A percentile compares a stretch with the other conserved stretches of the same genome.
phyloP scores from a whole-genome alignment of 352 stramenopile species.

The Phytophthora ohioensis region DNA sequence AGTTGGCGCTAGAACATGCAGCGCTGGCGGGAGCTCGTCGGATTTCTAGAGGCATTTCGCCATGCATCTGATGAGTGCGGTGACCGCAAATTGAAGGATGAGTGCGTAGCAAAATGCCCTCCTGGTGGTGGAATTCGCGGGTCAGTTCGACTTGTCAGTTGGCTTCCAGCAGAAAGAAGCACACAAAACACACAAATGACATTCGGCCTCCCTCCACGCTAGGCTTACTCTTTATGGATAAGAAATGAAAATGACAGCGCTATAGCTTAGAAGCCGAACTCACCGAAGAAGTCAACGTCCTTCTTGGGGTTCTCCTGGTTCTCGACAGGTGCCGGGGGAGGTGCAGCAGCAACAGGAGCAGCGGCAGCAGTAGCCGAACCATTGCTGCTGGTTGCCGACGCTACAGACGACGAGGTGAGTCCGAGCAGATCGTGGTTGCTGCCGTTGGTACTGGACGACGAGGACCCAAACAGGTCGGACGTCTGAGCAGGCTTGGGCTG shows the following conservation, averaged over 20 bases:
- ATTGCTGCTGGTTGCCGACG: constrained; percentile 35
- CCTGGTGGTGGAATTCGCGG: background rate
- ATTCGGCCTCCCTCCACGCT: constrained; percentile 21
- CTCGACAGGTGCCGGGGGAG: constrained; percentile 44
- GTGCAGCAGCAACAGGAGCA: constrained; percentile 26
- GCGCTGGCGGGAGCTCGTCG: background rate
- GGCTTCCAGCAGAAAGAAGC: background rate
- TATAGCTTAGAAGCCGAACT: constrained; percentile 77
- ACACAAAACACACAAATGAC: constrained; percentile 28
- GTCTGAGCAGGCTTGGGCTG: constrained; percentile 45
- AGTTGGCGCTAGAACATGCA: background rate
- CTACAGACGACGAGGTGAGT: constrained; percentile 30
- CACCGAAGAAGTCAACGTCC: constrained; percentile 86
- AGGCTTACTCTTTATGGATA: constrained; percentile 40
- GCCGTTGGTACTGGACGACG: constrained; percentile 44
- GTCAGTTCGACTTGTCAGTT: background rate
- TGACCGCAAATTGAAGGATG: constrained; percentile 7
- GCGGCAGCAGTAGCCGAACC: constrained; percentile 26
- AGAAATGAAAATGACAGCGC: constrained; percentile 14
- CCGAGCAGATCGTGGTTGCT: constrained; percentile 41
- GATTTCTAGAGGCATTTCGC: constrained; percentile 11
- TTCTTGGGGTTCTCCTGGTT: constrained; percentile 66
- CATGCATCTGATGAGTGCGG: constrained; percentile 1
- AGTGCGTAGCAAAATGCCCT: constrained; percentile 6
- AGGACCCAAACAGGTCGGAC: constrained; percentile 58